A percentile compares a stretch with the other conserved stretches of the same genome.
Conservation (phyloP, 495 filamentous ascomycete species). For the Trichoderma erinaceum region DNA sequence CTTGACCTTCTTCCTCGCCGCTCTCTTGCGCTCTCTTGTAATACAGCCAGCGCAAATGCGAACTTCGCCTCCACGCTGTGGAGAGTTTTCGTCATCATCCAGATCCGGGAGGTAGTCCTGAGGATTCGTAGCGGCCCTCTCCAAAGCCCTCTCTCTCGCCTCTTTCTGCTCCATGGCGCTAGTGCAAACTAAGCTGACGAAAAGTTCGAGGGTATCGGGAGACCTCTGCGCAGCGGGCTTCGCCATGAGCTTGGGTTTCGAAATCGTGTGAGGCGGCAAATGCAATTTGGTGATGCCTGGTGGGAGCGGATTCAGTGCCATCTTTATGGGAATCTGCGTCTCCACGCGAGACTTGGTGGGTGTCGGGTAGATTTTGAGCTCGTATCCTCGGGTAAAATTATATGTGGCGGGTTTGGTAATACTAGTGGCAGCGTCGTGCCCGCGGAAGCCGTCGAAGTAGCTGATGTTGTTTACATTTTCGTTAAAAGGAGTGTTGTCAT, state of each 20-base stretch:
- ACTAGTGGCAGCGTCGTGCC: too few relatives aligned
- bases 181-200: slow-evolving; percentile 76
- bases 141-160: slow-evolving; percentile 54
- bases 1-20: slow-evolving; percentile 80
- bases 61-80: slow-evolving; percentile 79
- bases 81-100: slow-evolving; percentile 56
- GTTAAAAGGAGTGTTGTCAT: too few relatives aligned
- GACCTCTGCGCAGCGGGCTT: slow-evolving; percentile 54
- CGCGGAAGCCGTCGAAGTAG: slow-evolving; percentile 20
- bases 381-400: slow-evolving; percentile 21
- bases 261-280: slow-evolving; percentile 80
- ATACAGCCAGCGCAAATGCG: slow-evolving; percentile 81
- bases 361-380: slow-evolving; percentile 56
- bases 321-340: slow-evolving; percentile 80
- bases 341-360: slow-evolving; percentile 85
- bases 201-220: slow-evolving; percentile 72
- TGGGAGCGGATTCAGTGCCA: slow-evolving; percentile 69
- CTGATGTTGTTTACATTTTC: background rate
- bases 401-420: background rate
- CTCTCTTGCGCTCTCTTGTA: slow-evolving; percentile 77
- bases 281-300: slow-evolving; percentile 69
- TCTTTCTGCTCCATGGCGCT: slow-evolving; percentile 79
- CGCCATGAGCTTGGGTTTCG: slow-evolving; percentile 79
- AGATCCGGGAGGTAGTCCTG: slow-evolving; percentile 21
- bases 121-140: slow-evolving; percentile 47